Conservation (phyloP, 768 basidiomycete genomes). For the Collybiopsis confluens region DNA sequence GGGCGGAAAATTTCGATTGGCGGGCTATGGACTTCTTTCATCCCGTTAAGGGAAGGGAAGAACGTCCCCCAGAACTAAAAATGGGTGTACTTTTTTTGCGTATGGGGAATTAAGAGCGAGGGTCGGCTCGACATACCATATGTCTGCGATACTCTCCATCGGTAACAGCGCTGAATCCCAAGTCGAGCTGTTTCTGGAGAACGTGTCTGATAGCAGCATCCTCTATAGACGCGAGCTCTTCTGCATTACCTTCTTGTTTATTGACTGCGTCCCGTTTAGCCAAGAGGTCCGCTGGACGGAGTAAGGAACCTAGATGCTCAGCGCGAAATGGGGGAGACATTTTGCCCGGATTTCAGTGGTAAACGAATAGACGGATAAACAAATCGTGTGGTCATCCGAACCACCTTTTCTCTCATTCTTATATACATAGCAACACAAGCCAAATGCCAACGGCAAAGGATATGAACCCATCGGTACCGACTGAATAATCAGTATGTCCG, state of each 20-base stretch:
- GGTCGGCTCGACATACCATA: not conserved
- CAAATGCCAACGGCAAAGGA: too few relatives aligned
- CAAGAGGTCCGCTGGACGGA: not conserved
- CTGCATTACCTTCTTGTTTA: not conserved
- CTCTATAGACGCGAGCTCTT: not conserved
- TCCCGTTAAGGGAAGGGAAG: slow-evolving; percentile 38
- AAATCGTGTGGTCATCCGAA: too few relatives aligned
- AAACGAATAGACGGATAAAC: too few relatives aligned
- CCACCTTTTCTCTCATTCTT: too few relatives aligned
- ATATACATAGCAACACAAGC: too few relatives aligned
- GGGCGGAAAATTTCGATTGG: slow-evolving; percentile 4
- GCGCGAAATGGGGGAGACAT: slow-evolving; percentile 10
- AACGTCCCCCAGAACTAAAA: slow-evolving; percentile 34
- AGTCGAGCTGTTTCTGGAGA: not conserved
- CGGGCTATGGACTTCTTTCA: slow-evolving; percentile 27
- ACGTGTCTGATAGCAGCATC: not conserved
- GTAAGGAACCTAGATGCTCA: slow-evolving; percentile 6
- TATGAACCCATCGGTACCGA: too few relatives aligned
- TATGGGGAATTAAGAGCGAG: too few relatives aligned
- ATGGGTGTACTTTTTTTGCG: too few relatives aligned
- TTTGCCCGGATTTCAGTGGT: too few relatives aligned
- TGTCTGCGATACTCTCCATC: slow-evolving; percentile 5
- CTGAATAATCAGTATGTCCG: too few relatives aligned
- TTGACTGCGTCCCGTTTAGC: not conserved
- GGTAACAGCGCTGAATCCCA: slow-evolving; percentile 1